Percentiles rank a stretch among this genome's conserved stretches.
These are phyloP conservation scores for Excoecaria cochinchinensis DNA, from an alignment of 345 rosid species.

Conservation along the genomic window DNA sequence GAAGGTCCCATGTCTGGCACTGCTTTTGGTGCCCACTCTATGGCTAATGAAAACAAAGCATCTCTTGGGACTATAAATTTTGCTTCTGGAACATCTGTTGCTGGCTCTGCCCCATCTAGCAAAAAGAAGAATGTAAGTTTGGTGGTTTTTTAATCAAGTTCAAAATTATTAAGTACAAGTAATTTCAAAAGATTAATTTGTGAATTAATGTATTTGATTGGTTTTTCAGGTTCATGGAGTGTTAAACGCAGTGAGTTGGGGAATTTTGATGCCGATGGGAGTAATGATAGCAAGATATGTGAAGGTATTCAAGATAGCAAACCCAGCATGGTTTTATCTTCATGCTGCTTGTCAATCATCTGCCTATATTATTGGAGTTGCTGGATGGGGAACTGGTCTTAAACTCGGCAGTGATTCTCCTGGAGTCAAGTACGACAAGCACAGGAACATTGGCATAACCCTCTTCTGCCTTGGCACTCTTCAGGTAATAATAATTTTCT, in stretches of 20 bases:
- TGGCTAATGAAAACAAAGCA: neutral
- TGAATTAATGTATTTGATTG: neutral
- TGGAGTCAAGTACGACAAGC: conserved; percentile 36
- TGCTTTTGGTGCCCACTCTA: neutral
- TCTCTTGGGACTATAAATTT: conserved; percentile 2
- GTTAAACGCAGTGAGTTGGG: conserved; percentile 88
- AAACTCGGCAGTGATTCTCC: conserved; percentile 63
- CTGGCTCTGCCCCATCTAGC: conserved; percentile 33
- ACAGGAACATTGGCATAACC: conserved; percentile 68
- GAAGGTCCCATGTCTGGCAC: neutral
- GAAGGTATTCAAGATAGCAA: conserved; percentile 69
- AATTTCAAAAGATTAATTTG: neutral
- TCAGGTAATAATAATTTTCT: conserved; percentile 45
- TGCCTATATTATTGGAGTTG: conserved; percentile 69
- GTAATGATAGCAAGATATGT: conserved; percentile 75
- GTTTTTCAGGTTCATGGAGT: conserved; percentile 71
- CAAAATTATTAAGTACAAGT: neutral
- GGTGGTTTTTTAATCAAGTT: neutral
- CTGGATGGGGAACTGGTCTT: conserved; percentile 86
- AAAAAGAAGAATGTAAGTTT: conserved; percentile 71
- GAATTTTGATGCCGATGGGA: conserved; percentile 71
- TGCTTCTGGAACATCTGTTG: conserved; percentile 13
- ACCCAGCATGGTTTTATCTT: conserved; percentile 89
- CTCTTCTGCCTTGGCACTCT: conserved; percentile 72
- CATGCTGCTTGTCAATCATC: conserved; percentile 71